phyloP scores from a whole-genome alignment of 345 rosid species.

The Populus ilicifolia region DNA sequence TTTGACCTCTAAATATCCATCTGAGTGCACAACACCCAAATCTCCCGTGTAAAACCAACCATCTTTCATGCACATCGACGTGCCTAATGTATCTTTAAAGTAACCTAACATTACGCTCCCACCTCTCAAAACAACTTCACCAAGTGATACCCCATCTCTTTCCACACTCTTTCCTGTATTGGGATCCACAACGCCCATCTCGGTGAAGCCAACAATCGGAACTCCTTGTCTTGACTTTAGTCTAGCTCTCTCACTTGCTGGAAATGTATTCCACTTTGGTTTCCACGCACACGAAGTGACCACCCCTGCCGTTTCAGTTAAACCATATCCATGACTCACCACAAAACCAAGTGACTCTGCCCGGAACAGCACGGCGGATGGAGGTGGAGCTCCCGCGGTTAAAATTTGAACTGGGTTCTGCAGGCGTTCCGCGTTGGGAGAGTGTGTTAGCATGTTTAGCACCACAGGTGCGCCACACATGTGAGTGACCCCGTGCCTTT shows the following conservation, averaged over 20 bases:
- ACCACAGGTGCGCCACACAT: constrained; percentile 31
- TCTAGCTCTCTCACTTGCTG: constrained; percentile 12
- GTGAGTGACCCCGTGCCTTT: constrained; percentile 22
- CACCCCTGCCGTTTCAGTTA: constrained; percentile 17
- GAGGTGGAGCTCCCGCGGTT: constrained; percentile 28
- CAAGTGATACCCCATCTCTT: constrained; percentile 17
- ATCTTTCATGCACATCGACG: constrained; percentile 11
- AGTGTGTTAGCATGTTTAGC: constrained; percentile 21
- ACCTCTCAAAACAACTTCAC: constrained; percentile 20
- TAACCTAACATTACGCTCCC: constrained; percentile 21
- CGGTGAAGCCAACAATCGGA: constrained; percentile 2
- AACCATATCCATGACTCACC: constrained; percentile 28
- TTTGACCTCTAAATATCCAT: constrained; percentile 26
- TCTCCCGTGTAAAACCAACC: constrained; percentile 31
- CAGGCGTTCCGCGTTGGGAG: constrained; percentile 5
- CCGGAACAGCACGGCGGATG: constrained; percentile 8
- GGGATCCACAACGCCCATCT: constrained; percentile 8
- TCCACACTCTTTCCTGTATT: constrained; percentile 11
- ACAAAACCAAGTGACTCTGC: constrained; percentile 22
- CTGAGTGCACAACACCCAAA: constrained; percentile 22
- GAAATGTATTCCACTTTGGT: constrained; percentile 14
- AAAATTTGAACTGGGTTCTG: constrained; percentile 5
- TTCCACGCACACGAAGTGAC: constrained; percentile 24
- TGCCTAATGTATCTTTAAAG: constrained; percentile 9
- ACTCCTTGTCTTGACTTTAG: constrained; percentile 31